Percentiles rank a stretch among this genome's conserved stretches.
Evolutionary conservation across 345 rosid species (phyloP).

Genomic region (Brassica cretica): DNA sequence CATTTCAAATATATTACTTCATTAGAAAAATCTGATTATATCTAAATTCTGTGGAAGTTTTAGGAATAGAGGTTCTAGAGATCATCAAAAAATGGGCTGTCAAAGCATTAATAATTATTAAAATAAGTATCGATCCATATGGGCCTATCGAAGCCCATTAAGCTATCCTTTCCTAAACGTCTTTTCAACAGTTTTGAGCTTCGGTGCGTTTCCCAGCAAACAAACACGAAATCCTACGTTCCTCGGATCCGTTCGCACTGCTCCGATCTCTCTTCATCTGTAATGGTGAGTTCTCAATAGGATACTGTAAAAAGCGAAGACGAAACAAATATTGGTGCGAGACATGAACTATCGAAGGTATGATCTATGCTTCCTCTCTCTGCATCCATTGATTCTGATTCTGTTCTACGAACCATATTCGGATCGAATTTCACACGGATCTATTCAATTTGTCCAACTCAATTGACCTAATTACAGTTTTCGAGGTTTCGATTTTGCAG

Average conservation of each 20-base stretch:
- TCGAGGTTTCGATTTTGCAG: conserved; percentile 37
- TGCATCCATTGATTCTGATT: conserved; percentile 11
- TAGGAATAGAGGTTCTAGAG: background rate
- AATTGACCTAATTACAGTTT: background rate
- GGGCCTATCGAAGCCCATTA: conserved; percentile 27
- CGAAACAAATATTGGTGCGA: conserved; percentile 17
- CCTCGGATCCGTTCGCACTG: background rate
- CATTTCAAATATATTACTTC: no score
- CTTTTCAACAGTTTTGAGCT: conserved; percentile 2
- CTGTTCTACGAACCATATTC: background rate
- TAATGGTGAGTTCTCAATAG: background rate
- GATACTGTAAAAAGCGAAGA: background rate
- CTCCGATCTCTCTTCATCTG: background rate
- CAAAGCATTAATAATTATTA: background rate
- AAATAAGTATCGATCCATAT: background rate
- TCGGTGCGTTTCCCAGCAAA: conserved; percentile 24
- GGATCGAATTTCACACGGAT: conserved; percentile 20
- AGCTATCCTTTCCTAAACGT: background rate
- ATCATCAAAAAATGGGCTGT: background rate
- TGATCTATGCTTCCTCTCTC: conserved; percentile 14
- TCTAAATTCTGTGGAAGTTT: background rate
- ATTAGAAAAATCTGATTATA: background rate
- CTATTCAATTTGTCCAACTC: background rate
- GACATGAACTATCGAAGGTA: conserved; percentile 41
- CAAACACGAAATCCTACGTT: background rate